Percentiles rank a stretch among this genome's conserved stretches.
Evolutionary conservation across 2,329 filamentous ascomycete genomes (phyloP).

Genomic region (Neocucurbitaria cava): DNA sequence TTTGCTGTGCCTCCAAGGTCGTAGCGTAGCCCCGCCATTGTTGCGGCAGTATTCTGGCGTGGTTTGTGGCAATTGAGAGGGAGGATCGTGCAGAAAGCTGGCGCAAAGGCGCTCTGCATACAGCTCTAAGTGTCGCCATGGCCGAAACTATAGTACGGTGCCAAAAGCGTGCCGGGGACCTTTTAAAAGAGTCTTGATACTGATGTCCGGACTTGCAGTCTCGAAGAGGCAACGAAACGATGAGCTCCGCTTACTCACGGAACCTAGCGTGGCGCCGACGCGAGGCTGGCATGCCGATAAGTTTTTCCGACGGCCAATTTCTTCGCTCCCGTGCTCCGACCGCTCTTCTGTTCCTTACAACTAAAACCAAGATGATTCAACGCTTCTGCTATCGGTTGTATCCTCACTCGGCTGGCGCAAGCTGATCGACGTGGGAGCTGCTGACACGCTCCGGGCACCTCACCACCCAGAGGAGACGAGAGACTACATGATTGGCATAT

Average conservation of each 20-base stretch:
- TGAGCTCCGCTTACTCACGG: conserved; percentile 26
- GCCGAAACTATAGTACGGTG: conserved; percentile 15
- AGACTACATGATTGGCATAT: conserved; percentile 54
- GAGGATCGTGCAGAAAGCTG: conserved; percentile 38
- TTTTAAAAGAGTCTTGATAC: conserved; percentile 22
- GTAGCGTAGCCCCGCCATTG: conserved; percentile 52
- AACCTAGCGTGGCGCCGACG: conserved; percentile 12
- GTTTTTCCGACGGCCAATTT: conserved; percentile 30
- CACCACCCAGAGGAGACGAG: conserved; percentile 57
- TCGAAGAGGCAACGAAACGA: conserved; percentile 32
- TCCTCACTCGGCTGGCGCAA: conserved; percentile 60
- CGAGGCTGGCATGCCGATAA: conserved; percentile 7
- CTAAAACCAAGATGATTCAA: conserved; percentile 83
- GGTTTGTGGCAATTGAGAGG: conserved; percentile 38
- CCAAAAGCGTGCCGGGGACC: conserved; percentile 17
- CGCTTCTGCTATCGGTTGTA: conserved; percentile 62
- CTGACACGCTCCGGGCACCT: conserved; percentile 56
- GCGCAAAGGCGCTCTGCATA: conserved; percentile 49
- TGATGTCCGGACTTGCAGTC: conserved; percentile 31
- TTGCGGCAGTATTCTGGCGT: conserved; percentile 38
- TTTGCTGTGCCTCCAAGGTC: conserved; percentile 57
- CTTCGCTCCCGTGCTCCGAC: conserved; percentile 20
- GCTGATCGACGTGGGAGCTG: conserved; percentile 57
- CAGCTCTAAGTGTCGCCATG: conserved; percentile 53
- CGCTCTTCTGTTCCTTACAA: conserved; percentile 64